These are phyloP conservation scores for Boletus patriciae DNA, from an alignment of 768 basidiomycete species.

Conservation along the genomic window DNA sequence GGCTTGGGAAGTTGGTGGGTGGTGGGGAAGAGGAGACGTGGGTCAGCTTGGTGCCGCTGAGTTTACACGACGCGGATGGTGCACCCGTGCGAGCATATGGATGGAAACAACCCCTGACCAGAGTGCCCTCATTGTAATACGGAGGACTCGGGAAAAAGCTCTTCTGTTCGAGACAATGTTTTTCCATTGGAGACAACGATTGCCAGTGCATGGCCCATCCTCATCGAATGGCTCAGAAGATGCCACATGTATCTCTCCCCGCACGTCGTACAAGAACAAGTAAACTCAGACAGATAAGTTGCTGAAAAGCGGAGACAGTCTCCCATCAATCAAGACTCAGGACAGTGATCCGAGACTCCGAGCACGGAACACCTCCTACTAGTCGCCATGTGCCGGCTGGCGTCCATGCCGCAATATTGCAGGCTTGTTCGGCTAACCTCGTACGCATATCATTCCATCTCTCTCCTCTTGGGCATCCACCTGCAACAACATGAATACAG, in stretches of 20 bases:
- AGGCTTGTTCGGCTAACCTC: background rate
- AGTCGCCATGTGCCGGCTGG: too few relatives aligned
- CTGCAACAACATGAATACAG: background rate
- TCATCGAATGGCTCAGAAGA: background rate
- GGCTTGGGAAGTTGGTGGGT: constrained; percentile 43
- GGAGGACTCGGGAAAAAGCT: background rate
- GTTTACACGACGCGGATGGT: constrained; percentile 59
- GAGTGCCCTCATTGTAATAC: background rate
- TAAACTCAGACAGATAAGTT: too few relatives aligned
- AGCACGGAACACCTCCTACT: too few relatives aligned
- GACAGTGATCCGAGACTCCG: too few relatives aligned
- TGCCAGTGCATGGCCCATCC: background rate
- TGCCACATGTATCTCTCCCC: too few relatives aligned
- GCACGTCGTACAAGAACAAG: too few relatives aligned
- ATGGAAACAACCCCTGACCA: constrained; percentile 32
- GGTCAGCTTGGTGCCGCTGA: constrained; percentile 60
- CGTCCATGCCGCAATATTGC: too few relatives aligned
- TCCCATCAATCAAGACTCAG: too few relatives aligned
- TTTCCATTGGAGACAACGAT: background rate
- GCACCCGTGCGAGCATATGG: constrained; percentile 73
- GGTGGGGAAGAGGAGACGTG: constrained; percentile 35
- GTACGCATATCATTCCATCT: too few relatives aligned
- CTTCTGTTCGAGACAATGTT: too few relatives aligned
- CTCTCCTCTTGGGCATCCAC: background rate
- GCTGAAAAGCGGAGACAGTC: too few relatives aligned